These are phyloP conservation scores for Saccharomyces kudriavzevii DNA, from an alignment of 805 yeast genomes.

Conservation along the genomic window DNA sequence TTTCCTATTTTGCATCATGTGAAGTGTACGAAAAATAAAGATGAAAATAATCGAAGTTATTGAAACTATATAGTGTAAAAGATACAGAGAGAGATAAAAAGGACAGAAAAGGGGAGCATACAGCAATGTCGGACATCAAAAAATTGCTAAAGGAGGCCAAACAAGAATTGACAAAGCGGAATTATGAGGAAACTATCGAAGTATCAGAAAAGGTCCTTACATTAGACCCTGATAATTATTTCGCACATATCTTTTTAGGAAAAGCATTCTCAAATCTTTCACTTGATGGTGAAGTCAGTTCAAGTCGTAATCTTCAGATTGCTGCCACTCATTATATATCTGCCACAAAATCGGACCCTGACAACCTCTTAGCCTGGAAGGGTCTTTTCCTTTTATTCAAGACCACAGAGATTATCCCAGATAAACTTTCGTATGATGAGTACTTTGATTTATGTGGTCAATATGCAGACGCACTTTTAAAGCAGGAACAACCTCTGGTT, in stretches of 20 bases:
- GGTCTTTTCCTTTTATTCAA: conserved; percentile 50
- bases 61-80: neutral
- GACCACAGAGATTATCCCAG: conserved; percentile 27
- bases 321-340: conserved; percentile 32
- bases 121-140: conserved; percentile 29
- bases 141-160: conserved; percentile 42
- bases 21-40: neutral
- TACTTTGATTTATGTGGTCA: conserved; percentile 39
- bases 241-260: conserved; percentile 65
- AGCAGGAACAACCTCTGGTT: conserved; percentile 38
- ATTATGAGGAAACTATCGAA: conserved; percentile 55
- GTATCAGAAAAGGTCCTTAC: conserved; percentile 48
- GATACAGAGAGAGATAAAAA: neutral
- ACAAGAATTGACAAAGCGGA: conserved; percentile 43
- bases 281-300: conserved; percentile 33
- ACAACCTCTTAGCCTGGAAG: conserved; percentile 66
- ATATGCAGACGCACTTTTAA: conserved; percentile 36
- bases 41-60: neutral
- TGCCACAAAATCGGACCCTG: conserved; percentile 45
- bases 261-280: conserved; percentile 49
- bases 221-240: conserved; percentile 48
- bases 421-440: conserved; percentile 34
- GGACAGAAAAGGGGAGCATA: neutral
- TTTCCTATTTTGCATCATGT: neutral
- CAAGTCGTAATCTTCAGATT: conserved; percentile 4